Percentiles rank a stretch among this genome's conserved stretches.
Conservation (phyloP, 257 asterid species). For the Haberlea rhodopensis region DNA sequence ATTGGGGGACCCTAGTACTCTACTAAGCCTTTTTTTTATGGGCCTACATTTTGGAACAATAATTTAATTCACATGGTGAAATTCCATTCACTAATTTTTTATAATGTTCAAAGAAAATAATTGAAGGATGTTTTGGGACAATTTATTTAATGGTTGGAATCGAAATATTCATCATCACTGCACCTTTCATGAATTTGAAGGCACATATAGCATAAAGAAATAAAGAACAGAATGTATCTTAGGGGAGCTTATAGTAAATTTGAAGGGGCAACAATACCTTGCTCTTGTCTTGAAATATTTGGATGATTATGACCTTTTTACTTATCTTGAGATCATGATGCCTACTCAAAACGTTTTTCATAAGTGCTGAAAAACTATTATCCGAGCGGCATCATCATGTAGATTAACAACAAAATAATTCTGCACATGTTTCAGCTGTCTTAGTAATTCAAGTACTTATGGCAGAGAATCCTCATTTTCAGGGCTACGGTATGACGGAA, state of each 20-base stretch:
- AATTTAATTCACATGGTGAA: background rate
- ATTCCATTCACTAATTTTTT: background rate
- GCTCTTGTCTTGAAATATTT: background rate
- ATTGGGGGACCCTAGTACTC: background rate
- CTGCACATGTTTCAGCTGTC: slow-evolving; percentile 1
- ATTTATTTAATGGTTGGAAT: no score
- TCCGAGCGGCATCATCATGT: background rate
- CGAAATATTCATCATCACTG: background rate
- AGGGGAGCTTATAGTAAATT: background rate
- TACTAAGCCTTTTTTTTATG: background rate
- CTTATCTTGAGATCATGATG: background rate
- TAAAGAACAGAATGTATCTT: background rate
- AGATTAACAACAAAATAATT: background rate
- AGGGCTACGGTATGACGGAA: slow-evolving; percentile 99
- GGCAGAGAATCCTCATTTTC: slow-evolving; percentile 25
- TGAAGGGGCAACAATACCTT: background rate
- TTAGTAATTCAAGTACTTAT: background rate
- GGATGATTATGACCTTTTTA: background rate
- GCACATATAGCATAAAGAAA: background rate
- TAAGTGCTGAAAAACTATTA: background rate
- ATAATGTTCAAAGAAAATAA: no score
- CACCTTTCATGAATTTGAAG: background rate
- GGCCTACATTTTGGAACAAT: background rate
- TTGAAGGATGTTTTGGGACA: no score
- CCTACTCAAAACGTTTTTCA: no score